phyloP scores from a whole-genome alignment of 2,329 filamentous ascomycete species.

The Scedosporium boydii region DNA sequence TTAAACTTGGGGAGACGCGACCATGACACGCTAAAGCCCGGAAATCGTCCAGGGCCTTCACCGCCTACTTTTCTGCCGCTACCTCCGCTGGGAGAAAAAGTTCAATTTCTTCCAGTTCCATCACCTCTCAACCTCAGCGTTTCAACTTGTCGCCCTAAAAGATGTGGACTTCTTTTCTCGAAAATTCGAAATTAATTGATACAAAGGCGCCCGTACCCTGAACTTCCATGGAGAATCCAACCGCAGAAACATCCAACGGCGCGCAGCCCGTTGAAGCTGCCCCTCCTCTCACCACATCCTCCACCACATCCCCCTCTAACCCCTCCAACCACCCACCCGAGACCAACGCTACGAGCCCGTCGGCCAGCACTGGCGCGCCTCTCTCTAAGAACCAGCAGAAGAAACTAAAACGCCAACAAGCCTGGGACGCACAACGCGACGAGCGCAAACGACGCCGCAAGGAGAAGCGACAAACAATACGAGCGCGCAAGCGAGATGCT shows the following conservation, averaged over 20 bases:
- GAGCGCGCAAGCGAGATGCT: constrained; percentile 38
- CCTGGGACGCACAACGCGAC: constrained; percentile 66
- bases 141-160: background rate
- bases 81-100: background rate
- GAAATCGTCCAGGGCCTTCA: background rate
- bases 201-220: background rate
- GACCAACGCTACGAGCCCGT: background rate
- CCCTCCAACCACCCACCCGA: background rate
- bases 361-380: background rate
- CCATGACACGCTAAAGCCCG: constrained; percentile 1
- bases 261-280: background rate
- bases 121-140: background rate
- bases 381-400: constrained; percentile 68
- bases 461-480: constrained; percentile 40
- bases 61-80: constrained; percentile 2
- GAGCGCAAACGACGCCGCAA: constrained; percentile 44
- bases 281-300: background rate
- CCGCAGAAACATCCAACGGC: background rate
- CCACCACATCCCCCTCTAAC: background rate
- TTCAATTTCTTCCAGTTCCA: background rate
- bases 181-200: background rate
- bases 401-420: constrained; percentile 60
- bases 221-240: background rate
- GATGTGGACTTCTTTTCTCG: background rate
- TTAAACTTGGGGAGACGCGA: constrained; percentile 7